phyloP scores from a whole-genome alignment of 345 rosid species.

The Moricandia arvensis region DNA sequence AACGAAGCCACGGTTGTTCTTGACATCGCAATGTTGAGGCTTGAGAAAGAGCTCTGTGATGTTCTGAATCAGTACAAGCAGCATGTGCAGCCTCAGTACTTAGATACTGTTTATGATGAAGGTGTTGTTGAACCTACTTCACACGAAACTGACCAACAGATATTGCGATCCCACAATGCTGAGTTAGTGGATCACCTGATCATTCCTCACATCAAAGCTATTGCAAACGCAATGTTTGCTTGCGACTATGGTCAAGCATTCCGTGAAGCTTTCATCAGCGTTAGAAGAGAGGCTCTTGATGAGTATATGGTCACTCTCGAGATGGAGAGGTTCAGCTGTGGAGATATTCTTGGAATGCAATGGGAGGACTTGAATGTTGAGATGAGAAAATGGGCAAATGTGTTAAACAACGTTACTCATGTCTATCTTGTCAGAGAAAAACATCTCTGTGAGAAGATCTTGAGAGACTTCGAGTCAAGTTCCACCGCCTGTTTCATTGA shows the following conservation, averaged over 20 bases:
- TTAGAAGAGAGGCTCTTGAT: constrained; percentile 54
- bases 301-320: constrained; percentile 53
- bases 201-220: constrained; percentile 56
- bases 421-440: constrained; percentile 63
- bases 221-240: constrained; percentile 68
- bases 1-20: constrained; percentile 45
- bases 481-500: constrained; percentile 50
- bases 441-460: constrained; percentile 55
- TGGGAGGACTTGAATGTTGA: constrained; percentile 50
- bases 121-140: constrained; percentile 32
- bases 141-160: constrained; percentile 24
- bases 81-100: constrained; percentile 38
- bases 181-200: constrained; percentile 54
- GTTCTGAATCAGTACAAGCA: constrained; percentile 48
- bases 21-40: constrained; percentile 73
- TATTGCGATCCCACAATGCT: constrained; percentile 31
- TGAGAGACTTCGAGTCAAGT: constrained; percentile 48
- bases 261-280: constrained; percentile 47
- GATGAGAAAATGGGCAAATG: constrained; percentile 71
- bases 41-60: constrained; percentile 67
- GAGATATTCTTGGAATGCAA: constrained; percentile 53
- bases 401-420: constrained; percentile 49
- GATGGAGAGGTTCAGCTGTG: constrained; percentile 54
- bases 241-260: constrained; percentile 54
- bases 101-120: constrained; percentile 45